These are phyloP conservation scores for Neurospora sp. DNA, from an alignment of 495 filamentous ascomycete genomes.

Conservation along the genomic window DNA sequence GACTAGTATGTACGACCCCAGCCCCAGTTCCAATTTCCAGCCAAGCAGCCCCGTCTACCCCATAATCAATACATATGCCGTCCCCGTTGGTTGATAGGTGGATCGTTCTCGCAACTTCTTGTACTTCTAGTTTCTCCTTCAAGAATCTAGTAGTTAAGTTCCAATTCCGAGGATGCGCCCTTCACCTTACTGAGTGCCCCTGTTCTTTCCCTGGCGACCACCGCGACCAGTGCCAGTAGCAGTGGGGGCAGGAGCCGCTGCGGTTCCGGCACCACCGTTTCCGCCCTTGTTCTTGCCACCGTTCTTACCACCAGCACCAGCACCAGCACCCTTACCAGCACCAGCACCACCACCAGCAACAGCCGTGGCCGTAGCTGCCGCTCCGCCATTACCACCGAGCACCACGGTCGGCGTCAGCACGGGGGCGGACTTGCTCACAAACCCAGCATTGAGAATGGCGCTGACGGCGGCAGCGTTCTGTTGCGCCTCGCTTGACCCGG, in stretches of 20 bases:
- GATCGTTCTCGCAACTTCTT: not conserved
- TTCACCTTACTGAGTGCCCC: not conserved
- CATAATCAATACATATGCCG: not conserved
- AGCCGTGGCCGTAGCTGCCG: not conserved
- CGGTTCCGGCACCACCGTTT: not conserved
- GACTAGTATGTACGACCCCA: not conserved
- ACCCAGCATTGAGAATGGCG: constrained; percentile 6
- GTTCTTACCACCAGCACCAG: not conserved
- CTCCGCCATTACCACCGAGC: not conserved
- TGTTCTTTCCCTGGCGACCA: not conserved
- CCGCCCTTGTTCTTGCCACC: not conserved
- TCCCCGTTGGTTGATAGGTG: not conserved
- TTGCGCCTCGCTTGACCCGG: constrained; percentile 18
- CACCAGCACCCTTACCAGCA: not conserved
- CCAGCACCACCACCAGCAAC: not conserved
- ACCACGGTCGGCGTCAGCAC: not conserved
- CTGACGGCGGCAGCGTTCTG: constrained; percentile 23
- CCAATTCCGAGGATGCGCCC: not conserved
- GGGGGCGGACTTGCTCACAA: not conserved
- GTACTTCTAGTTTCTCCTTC: not conserved
- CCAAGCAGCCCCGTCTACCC: not conserved
- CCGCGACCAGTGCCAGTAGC: not conserved
- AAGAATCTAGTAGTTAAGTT: not conserved
- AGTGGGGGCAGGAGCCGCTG: not conserved
- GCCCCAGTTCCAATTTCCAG: not conserved